Base-by-base conservation (phyloP, 768 basidiomycete species). In the Tephrocybe sp. region DNA sequence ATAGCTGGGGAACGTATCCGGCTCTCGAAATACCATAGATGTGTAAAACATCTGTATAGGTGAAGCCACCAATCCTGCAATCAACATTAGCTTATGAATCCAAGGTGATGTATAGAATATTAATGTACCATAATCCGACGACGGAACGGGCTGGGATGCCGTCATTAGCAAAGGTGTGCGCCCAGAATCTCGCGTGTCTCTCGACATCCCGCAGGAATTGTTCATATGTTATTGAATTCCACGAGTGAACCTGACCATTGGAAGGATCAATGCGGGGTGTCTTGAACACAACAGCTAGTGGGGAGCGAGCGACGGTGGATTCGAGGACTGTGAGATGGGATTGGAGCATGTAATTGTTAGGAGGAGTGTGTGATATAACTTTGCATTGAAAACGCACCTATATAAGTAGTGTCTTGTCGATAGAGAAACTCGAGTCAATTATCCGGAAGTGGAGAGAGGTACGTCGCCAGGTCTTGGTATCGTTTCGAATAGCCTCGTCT, bases 1-100 rank as follows among this genome's bases (percentile, higher is more conserved):
- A 88, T 14, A 90, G 67, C 56, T 90, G 88, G 0, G 89, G 89
- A 55, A 88, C 70, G 65, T 84, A 90, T 4, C 88, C 88, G 5
- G 88, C 89, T 61, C 88, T 75, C 12, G 86, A 84, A 53, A 91
- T 70, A 47, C 83, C 83, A 62, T 89, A 90, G 54, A 90, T 84
- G 56, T 87, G 84, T 18, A 90, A 68, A 26, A 84, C 78, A 63
- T 91, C 88, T 40, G 71, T 65, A 62, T 90, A 90, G 18, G 81
- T 78, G 72, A 86, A 83, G 5, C 89, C 89, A 30, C 82, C 75
- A 36, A 90, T 68, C 89, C 89, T 91, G 34, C n/a, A 24, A 17
- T 7, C 2, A 34, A 20, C 18, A 10, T 51, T 9, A 30, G 28
- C 25, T 40, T 1, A 12, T 21, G 28, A 30, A 30, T 5, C 20